Conservation (phyloP, 139 green algal species). For the Chlamydomonas sphaeroides region DNA sequence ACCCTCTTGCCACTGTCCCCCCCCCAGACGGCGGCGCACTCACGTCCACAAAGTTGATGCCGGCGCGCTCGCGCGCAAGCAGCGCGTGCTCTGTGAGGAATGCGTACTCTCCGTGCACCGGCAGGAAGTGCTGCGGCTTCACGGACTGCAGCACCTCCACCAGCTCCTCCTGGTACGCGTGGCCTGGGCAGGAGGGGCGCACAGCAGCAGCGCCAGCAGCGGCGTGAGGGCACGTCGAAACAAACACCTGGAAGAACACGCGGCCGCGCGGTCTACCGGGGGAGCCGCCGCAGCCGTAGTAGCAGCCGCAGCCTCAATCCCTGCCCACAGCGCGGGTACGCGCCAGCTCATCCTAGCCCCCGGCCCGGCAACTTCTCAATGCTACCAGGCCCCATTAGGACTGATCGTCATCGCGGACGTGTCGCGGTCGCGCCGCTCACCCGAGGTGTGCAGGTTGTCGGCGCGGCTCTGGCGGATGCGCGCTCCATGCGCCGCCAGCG, state of each 20-base stretch:
- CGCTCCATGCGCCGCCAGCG: slow-evolving; percentile 78
- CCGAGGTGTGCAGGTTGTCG: slow-evolving; percentile 42
- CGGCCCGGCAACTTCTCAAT: too few relatives aligned
- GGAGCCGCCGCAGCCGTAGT: too few relatives aligned
- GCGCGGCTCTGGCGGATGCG: slow-evolving; percentile 21
- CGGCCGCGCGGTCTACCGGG: too few relatives aligned
- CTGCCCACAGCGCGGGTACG: too few relatives aligned
- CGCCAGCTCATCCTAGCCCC: too few relatives aligned
- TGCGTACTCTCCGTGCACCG: slow-evolving; percentile 97
- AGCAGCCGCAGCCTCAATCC: too few relatives aligned
- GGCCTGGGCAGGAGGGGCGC: slow-evolving; percentile 66
- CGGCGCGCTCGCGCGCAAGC: slow-evolving; percentile 73
- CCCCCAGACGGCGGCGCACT: not conserved
- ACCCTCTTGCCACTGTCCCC: too few relatives aligned
- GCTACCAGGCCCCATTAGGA: too few relatives aligned
- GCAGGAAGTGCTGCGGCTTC: slow-evolving; percentile 98
- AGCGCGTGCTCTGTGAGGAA: slow-evolving; percentile 95
- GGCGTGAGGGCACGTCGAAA: too few relatives aligned
- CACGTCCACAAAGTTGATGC: slow-evolving; percentile 57
- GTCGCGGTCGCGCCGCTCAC: not conserved
- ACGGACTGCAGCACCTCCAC: slow-evolving; percentile 90
- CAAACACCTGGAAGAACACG: too few relatives aligned
- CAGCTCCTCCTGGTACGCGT: slow-evolving; percentile 85
- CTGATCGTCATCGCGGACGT: too few relatives aligned
- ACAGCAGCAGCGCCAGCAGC: too few relatives aligned